A percentile compares a stretch with the other conserved stretches of the same genome.
Evolutionary conservation across 2,329 filamentous ascomycete genomes (phyloP).

Genomic region (Graphiopsis chlorocephala): DNA sequence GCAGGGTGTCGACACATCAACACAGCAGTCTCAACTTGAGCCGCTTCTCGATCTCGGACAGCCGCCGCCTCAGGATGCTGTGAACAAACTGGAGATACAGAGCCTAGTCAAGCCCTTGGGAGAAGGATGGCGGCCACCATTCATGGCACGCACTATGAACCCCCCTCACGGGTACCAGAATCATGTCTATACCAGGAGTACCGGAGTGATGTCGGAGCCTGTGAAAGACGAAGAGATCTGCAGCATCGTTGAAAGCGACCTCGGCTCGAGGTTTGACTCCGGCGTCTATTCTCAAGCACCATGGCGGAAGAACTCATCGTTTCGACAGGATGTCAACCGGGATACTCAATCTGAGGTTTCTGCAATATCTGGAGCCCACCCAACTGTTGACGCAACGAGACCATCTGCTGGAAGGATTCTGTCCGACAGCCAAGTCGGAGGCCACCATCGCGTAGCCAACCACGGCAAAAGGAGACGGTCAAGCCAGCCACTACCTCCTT

Average conservation of each 20-base stretch:
- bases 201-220: slow-evolving; percentile 3
- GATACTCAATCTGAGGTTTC: background rate
- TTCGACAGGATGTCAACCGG: background rate
- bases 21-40: background rate
- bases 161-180: background rate
- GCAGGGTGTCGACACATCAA: background rate
- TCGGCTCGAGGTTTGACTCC: background rate
- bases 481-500: slow-evolving; percentile 1
- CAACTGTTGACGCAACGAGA: background rate
- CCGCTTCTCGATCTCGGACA: background rate
- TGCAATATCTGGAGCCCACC: background rate
- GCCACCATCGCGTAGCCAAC: background rate
- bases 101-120: slow-evolving; percentile 1
- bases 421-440: background rate
- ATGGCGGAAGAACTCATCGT: background rate
- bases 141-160: background rate
- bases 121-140: background rate
- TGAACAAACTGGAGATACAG: background rate
- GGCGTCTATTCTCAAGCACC: background rate
- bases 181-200: background rate
- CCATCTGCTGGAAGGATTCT: background rate
- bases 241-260: background rate
- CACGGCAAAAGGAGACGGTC: background rate
- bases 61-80: background rate
- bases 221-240: background rate